These are phyloP conservation scores for Galeopsis tetrahit DNA, from an alignment of 257 asterid genomes.

Conservation along the genomic window DNA sequence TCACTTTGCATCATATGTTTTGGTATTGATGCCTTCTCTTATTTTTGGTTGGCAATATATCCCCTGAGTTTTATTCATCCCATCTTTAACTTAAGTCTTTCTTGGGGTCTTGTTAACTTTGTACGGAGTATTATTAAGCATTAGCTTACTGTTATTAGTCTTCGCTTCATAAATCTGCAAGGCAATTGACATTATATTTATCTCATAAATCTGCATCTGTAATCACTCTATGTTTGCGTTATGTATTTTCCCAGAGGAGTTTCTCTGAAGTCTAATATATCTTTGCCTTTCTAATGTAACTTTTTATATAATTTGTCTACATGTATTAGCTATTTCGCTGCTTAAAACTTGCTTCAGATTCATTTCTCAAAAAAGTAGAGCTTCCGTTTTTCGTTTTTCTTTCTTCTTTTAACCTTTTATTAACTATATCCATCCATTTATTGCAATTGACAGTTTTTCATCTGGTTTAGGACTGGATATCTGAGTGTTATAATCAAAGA, in stretches of 20 bases:
- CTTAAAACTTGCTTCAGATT: slow-evolving; percentile 16
- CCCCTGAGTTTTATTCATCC: neutral
- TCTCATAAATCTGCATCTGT: slow-evolving; percentile 9
- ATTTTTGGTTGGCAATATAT: neutral
- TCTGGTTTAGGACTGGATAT: slow-evolving; percentile 81
- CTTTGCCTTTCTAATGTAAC: neutral
- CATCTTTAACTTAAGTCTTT: slow-evolving; percentile 11
- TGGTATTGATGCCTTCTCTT: slow-evolving; percentile 9
- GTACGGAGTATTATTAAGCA: neutral
- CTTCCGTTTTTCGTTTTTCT: neutral
- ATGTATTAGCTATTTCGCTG: slow-evolving; percentile 25
- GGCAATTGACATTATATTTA: slow-evolving; percentile 6
- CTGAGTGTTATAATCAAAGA: slow-evolving; percentile 65
- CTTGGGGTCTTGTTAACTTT: neutral
- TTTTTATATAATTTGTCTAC: slow-evolving; percentile 9
- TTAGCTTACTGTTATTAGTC: slow-evolving; percentile 12
- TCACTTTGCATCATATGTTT: neutral
- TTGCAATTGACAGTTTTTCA: slow-evolving; percentile 24
- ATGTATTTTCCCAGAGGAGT: slow-evolving; percentile 3
- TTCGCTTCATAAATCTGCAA: neutral
- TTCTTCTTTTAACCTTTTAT: slow-evolving; percentile 24
- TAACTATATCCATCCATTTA: slow-evolving; percentile 18
- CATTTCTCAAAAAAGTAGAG: neutral
- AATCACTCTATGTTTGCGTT: slow-evolving; percentile 22
- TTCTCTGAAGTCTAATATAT: neutral